A percentile compares a stretch with the other conserved stretches of the same genome.
These are phyloP conservation scores for Albizia julibrissin DNA, from an alignment of 306 rosid genomes.

Conservation along the genomic window DNA sequence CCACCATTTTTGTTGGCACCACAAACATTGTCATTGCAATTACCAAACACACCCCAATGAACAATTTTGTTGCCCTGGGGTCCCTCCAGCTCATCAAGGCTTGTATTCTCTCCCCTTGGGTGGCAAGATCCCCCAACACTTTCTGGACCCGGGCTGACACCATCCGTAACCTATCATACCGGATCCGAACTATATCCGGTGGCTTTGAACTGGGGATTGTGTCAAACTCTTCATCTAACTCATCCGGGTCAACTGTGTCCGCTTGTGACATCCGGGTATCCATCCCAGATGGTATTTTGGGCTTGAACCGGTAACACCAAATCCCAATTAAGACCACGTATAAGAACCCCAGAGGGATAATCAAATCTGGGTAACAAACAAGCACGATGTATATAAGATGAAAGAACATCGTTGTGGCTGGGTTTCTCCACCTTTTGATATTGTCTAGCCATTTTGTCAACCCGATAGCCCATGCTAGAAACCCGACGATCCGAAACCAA, in stretches of 20 bases:
- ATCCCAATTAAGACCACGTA: conserved; percentile 82
- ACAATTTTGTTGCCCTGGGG: conserved; percentile 81
- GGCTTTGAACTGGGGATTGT: conserved; percentile 86
- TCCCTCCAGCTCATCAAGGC: conserved; percentile 93
- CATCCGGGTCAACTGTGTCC: conserved; percentile 83
- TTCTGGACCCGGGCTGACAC: conserved; percentile 84
- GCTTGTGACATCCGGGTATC: conserved; percentile 79
- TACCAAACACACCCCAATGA: conserved; percentile 46
- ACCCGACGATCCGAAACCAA: conserved; percentile 86
- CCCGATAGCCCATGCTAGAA: conserved; percentile 82
- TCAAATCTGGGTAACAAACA: conserved; percentile 95
- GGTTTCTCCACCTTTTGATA: conserved; percentile 77
- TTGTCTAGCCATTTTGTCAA: conserved; percentile 83
- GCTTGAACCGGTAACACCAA: conserved; percentile 87
- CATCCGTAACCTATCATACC: conserved; percentile 81
- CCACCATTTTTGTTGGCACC: conserved; percentile 67
- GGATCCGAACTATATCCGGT: conserved; percentile 59
- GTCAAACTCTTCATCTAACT: conserved; percentile 86
- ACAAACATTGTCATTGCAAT: conserved; percentile 40
- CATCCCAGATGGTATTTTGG: conserved; percentile 84
- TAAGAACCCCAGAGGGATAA: conserved; percentile 75
- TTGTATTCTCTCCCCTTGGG: conserved; percentile 91
- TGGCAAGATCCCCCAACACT: conserved; percentile 88
- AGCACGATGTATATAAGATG: conserved; percentile 78
- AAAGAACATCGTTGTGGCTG: conserved; percentile 70